Percentiles rank a stretch among this genome's conserved stretches.
Evolutionary conservation across 2,329 filamentous ascomycete genomes (phyloP).

Genomic region (Neonectria hederae): DNA sequence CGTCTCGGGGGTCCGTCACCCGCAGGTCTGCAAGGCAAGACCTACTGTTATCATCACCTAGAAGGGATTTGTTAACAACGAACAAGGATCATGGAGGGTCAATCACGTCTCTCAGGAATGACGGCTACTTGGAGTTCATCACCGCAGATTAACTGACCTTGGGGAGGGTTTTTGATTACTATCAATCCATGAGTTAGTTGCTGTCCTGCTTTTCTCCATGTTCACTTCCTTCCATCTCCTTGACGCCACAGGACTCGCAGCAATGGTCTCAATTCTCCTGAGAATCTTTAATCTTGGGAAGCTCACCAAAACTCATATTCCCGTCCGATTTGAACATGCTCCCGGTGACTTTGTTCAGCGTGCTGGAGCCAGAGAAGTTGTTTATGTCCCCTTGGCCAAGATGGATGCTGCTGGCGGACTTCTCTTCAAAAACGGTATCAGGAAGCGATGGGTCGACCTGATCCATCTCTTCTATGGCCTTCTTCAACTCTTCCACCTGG

Average conservation of each 20-base stretch:
- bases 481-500: neutral
- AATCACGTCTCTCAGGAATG: no score
- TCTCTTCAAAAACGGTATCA: slow-evolving; percentile 5
- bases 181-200: neutral
- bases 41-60: no score
- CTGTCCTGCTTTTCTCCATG: neutral
- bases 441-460: slow-evolving; percentile 1
- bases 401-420: neutral
- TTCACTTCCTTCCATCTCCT: neutral
- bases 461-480: neutral
- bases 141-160: neutral
- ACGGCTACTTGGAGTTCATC: neutral
- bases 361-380: neutral
- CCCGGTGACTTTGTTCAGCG: neutral
- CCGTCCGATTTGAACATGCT: neutral
- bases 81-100: no score
- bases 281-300: neutral
- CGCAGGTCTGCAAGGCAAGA: neutral
- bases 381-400: neutral
- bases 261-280: neutral
- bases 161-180: neutral
- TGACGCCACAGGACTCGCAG: neutral
- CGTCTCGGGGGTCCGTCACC: neutral
- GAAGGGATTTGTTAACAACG: no score
- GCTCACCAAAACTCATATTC: neutral